Conservation (phyloP, 2,329 filamentous ascomycete genomes). For the Pseudogymnoascus verrucosus region DNA sequence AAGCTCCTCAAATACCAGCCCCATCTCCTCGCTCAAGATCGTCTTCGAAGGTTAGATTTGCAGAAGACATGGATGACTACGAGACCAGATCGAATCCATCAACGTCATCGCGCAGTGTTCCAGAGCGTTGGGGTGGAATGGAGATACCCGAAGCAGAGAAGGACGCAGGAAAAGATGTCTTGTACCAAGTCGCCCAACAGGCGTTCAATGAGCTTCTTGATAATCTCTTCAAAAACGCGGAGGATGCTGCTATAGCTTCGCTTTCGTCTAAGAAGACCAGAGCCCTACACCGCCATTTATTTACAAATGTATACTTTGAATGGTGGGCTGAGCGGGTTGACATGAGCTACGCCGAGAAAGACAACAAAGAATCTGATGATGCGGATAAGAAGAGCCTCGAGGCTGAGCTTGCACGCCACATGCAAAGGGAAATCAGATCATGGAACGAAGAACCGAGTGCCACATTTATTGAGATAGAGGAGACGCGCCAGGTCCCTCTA, state of each 20-base stretch:
- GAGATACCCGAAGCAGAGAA: slow-evolving; percentile 72
- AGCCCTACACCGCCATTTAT: slow-evolving; percentile 44
- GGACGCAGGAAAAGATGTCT: slow-evolving; percentile 65
- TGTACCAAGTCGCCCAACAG: slow-evolving; percentile 88
- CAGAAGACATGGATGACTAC: slow-evolving; percentile 61
- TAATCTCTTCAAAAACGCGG: slow-evolving; percentile 71
- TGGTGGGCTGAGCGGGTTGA: slow-evolving; percentile 20
- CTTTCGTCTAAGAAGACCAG: slow-evolving; percentile 55
- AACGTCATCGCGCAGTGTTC: slow-evolving; percentile 62
- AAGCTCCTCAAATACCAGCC: neutral
- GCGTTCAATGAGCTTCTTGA: slow-evolving; percentile 90
- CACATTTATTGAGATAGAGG: slow-evolving; percentile 23
- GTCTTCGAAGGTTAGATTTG: slow-evolving; percentile 72
- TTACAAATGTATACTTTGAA: slow-evolving; percentile 36
- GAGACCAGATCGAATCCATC: slow-evolving; percentile 65
- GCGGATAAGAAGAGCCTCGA: neutral
- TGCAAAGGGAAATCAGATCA: neutral
- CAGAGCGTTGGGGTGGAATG: slow-evolving; percentile 69
- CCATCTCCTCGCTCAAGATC: slow-evolving; percentile 61
- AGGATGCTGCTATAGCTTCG: slow-evolving; percentile 65
- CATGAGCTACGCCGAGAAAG: neutral
- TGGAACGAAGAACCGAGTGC: slow-evolving; percentile 16
- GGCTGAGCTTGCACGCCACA: neutral
- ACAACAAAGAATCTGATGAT: neutral
- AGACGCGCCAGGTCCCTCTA: slow-evolving; percentile 22